Evolutionary conservation across 176 grass and related monocot species (phyloP).

Genomic region (Canna indica): DNA sequence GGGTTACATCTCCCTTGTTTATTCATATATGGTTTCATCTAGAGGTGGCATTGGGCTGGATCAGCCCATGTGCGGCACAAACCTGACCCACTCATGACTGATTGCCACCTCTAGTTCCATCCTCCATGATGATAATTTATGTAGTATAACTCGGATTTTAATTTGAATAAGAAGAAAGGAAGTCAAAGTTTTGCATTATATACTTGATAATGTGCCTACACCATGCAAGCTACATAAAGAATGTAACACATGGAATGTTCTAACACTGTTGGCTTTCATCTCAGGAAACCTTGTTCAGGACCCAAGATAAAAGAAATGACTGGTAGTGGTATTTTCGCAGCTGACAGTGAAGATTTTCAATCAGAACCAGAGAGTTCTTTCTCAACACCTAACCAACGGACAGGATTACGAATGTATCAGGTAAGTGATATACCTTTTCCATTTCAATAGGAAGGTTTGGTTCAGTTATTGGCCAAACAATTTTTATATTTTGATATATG

Average conservation of each 20-base stretch:
- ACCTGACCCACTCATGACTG: too few species aligned
- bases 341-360: constrained; percentile 40
- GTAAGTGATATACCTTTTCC: constrained; percentile 17
- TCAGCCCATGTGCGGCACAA: too few species aligned
- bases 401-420: constrained; percentile 55
- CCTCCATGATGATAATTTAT: too few species aligned
- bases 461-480: not conserved
- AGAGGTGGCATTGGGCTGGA: too few species aligned
- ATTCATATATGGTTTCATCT: too few species aligned
- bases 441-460: not conserved
- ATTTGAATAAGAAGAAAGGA: too few species aligned
- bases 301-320: constrained; percentile 97
- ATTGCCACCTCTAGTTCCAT: too few species aligned
- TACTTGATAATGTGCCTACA: too few species aligned
- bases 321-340: constrained; percentile 82
- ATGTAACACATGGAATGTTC: not conserved
- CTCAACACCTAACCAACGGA: constrained; percentile 31
- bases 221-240: too few species aligned
- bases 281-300: constrained; percentile 87
- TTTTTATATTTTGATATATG: not conserved
- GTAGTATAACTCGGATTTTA: too few species aligned
- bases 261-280: not conserved
- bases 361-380: constrained; percentile 38
- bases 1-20: too few species aligned
- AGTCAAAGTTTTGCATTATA: too few species aligned